Percentiles rank a stretch among this genome's conserved stretches.
Conservation (phyloP, 2,329 filamentous ascomycete genomes). For the Calonectria pseudoturangicola region DNA sequence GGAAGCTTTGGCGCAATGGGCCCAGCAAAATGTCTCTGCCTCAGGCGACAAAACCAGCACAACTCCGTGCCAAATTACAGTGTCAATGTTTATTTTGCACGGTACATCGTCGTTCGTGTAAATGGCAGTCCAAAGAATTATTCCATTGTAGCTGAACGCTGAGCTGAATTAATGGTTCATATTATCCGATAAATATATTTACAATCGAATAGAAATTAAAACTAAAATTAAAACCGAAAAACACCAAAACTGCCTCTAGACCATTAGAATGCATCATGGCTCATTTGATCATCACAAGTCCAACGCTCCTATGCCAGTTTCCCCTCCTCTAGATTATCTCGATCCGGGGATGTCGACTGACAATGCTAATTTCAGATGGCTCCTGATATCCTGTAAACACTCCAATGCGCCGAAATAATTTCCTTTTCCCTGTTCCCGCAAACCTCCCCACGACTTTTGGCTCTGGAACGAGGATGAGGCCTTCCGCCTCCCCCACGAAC, state of each 20-base stretch:
- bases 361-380: background rate
- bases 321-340: background rate
- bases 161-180: background rate
- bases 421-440: background rate
- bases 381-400: background rate
- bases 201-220: background rate
- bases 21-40: conserved; percentile 45
- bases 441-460: background rate
- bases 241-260: background rate
- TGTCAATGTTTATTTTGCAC: background rate
- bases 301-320: background rate
- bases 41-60: conserved; percentile 41
- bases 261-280: background rate
- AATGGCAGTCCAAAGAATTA: background rate
- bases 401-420: conserved; percentile 6
- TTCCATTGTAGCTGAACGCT: background rate
- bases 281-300: background rate
- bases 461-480: conserved; percentile 4
- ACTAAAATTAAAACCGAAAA: background rate
- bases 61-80: background rate
- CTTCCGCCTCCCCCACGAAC: background rate
- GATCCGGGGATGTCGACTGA: background rate
- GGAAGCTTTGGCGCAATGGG: conserved; percentile 43
- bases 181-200: background rate
- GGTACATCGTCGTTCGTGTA: too few species aligned